Evolutionary conservation across 2,329 filamentous ascomycete genomes (phyloP), one percentile per base, ranked within the genome.

Genomic region (Aspergillus tanneri): DNA sequence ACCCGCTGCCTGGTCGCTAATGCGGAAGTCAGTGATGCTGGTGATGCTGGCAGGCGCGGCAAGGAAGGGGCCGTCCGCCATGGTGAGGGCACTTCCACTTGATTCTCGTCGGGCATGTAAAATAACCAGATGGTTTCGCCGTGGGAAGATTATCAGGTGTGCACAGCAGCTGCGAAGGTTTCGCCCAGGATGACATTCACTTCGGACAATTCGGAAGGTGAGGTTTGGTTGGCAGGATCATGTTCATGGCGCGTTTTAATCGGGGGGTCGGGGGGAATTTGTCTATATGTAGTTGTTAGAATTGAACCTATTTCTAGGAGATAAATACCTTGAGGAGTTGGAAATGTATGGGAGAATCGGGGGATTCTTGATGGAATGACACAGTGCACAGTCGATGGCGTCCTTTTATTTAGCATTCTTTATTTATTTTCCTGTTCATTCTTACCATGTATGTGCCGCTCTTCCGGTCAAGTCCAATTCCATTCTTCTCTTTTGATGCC

Each of bases 61-160:
- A 7, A 84, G 70, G 56, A 82, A 71, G 2, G 73, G 70, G 14
- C 80, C 80, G 59, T 84, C 82, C 12, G 76, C 79, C 78, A 82
- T 80, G 2, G 75, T 80, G 41, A 82, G 63, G 12, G 77, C 75
- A 32, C 74, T 76, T 70, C 72, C 23, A 69, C 72, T 44, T 77
- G 70, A 7, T 72, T 74, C 21, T 56, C 47, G 42, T 76, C 71
- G 0, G 79, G 77, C 77, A 81, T 80, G 44, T 72, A 75, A 12
- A 77, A 67, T 5, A 81, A 67, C 77, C 77, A 83, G 54, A 80
- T 80, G 8, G 79, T 83, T 64, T 82, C 79, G 11, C 80, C 79
- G 54, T 84, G 79, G 3, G 78, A 80, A 19, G 79, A 79, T 14
- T 67, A 57, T 56, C 72, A 77, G 57, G 84, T 83, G 22, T 71